Base-by-base conservation (phyloP, 2,329 filamentous ascomycete genomes). In the Waltergamsia citrina region DNA sequence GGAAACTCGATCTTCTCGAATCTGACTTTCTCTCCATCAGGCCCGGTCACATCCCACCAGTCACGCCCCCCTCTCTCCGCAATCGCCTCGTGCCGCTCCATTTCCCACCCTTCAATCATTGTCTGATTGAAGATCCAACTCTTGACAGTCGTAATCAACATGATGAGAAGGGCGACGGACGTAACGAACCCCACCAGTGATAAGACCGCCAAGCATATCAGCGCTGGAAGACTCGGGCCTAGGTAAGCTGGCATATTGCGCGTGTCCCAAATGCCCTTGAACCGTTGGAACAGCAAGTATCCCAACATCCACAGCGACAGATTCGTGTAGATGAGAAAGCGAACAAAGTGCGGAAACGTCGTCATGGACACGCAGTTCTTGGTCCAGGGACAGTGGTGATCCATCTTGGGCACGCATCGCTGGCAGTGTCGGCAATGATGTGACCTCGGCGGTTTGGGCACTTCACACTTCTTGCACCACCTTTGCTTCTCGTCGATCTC, bases 331-430 rank as follows among this genome's bases (percentile, higher is more conserved):
- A 76, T 52, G 28, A 92, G 65, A 60, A 92, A 90, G 46, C 85
- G 82, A 30, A 87, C 43, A 56, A 92, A 92, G 59, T 90, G 80
- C 7, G 85, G 85, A 47, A 87, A 84, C 1, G 82, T 88, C 39
- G 78, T 79, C 54, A 87, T 73, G 10, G 82, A 87, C 34, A 92
- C 82, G 61, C 85, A 93, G 58, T 88, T 90, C 40, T 61, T 65
- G 4, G 83, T 90, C 85, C 85, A 92, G 3, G 85, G 83, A 51
- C 85, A 92, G 60, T 93, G 84, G 59, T 87, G 82, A 59, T 88
- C 83, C 83, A 88, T 88, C 57, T 77, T 81, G 24, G 81, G 80
- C 32, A 87, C 73, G 55, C 83, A 87, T 46, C 79, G 74, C 42
- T 65, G 65, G 60, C 85, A 93, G 44, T 74, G 72, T 41, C 78